Evolutionary conservation across 306 rosid genomes (phyloP), one percentile per base, ranked within the genome.

Genomic region (Ammopiptanthus mongolicus): DNA sequence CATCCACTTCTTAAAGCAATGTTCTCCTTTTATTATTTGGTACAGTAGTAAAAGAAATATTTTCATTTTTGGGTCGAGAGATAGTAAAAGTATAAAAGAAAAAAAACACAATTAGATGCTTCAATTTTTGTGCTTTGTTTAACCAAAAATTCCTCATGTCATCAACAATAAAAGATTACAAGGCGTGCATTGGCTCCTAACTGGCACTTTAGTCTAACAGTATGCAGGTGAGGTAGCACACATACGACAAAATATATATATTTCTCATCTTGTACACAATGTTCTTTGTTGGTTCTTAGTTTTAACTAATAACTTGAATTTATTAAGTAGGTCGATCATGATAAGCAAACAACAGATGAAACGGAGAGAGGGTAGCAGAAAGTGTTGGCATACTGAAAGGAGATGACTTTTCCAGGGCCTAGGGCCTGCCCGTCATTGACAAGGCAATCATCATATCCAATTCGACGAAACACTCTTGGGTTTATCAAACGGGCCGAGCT

Each of bases 401-500:
- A 87, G 69, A 91, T 76, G 41, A 69, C 56, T 65, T 55, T 61
- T 8, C 87, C 92, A 0, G 89, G 84, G 55, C 19, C 71, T 57
- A 91, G 86, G 47, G 84, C 34, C 15, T 69, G 28, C 0, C 97
- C 94, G 34, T 79, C 75, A 29, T 87, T 84, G 23, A 86, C 86
- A 1, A 91, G 86, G 79, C 97, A 91, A 39, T 88, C 90, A 58
- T 82, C 86, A 44, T 75, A 87, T 48, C 25, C 3, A 2, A 87
- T 1, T 74, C 93, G 66, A 6, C 81, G 53, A 46, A 91, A 91
- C 29, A 91, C 44, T 6, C 1, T 48, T 0, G 90, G 97, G 39
- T 84, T 87, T 9, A 91, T 75, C 76, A 88, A 25, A 17, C 84
- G 67, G 1, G 73, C 88, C 0, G 93, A 91, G 84, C 97, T 91